phyloP scores from a whole-genome alignment of 352 stramenopile species.

The Pythium utonaiense region DNA sequence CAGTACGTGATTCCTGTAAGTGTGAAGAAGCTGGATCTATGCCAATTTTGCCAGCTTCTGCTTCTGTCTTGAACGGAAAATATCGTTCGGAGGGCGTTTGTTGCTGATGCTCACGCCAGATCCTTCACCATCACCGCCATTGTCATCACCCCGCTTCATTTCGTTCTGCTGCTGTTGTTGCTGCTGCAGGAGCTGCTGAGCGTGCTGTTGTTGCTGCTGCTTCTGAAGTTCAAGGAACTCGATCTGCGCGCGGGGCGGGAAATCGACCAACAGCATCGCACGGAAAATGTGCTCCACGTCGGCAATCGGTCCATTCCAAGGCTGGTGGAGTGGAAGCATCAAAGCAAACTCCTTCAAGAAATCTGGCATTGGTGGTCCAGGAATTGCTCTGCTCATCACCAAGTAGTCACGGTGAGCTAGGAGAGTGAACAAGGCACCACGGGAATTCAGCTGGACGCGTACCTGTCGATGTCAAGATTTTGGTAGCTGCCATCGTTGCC shows the following conservation, averaged over 20 bases:
- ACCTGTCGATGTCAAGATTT: constrained; percentile 10
- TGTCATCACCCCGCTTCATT: constrained; percentile 38
- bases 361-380: constrained; percentile 72
- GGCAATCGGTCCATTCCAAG: constrained; percentile 86
- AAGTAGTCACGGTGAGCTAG: background rate
- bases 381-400: constrained; percentile 43
- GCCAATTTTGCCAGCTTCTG: constrained; percentile 72
- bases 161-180: constrained; percentile 48
- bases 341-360: constrained; percentile 83
- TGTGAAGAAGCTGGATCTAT: background rate
- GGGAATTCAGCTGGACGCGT: background rate
- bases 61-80: constrained; percentile 83
- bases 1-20: constrained; percentile 14
- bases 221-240: constrained; percentile 66
- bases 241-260: constrained; percentile 64
- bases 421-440: too few species aligned
- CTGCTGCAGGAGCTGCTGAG: constrained; percentile 56
- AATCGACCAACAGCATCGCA: constrained; percentile 79
- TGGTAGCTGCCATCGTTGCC: constrained; percentile 1
- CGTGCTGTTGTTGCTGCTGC: constrained; percentile 41
- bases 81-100: constrained; percentile 82
- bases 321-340: constrained; percentile 73
- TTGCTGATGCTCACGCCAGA: constrained; percentile 50
- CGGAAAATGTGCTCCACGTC: constrained; percentile 86
- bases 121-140: constrained; percentile 26